Conservation (phyloP, 257 asterid species). For the Forsythia suspensa region DNA sequence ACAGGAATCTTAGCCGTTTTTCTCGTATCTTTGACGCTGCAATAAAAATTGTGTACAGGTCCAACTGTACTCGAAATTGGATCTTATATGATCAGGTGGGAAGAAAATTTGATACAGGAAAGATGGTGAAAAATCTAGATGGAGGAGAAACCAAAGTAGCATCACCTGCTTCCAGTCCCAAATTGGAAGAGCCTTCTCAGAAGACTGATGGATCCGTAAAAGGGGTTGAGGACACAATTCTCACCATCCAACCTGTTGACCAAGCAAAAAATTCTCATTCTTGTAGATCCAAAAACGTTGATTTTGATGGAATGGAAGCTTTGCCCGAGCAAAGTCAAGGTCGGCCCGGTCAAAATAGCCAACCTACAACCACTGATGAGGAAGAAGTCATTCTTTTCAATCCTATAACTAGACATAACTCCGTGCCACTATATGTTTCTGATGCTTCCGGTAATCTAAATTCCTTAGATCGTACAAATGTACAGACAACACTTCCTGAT, state of each 20-base stretch:
- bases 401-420: slow-evolving; percentile 76
- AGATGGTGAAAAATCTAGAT: slow-evolving; percentile 8
- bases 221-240: neutral
- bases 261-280: neutral
- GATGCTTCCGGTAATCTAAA: slow-evolving; percentile 26
- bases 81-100: slow-evolving; percentile 23
- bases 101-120: slow-evolving; percentile 21
- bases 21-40: slow-evolving; percentile 38
- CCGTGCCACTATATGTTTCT: slow-evolving; percentile 54
- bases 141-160: neutral
- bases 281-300: neutral
- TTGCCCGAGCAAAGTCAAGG: neutral
- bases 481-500: slow-evolving; percentile 28
- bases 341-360: slow-evolving; percentile 9
- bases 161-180: slow-evolving; percentile 7
- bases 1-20: slow-evolving; percentile 16
- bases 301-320: neutral
- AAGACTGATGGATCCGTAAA: slow-evolving; percentile 10
- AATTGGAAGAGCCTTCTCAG: slow-evolving; percentile 9
- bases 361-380: slow-evolving; percentile 29
- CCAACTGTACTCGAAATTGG: slow-evolving; percentile 24
- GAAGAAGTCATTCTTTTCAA: slow-evolving; percentile 88
- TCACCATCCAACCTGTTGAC: neutral
- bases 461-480: slow-evolving; percentile 21
- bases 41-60: slow-evolving; percentile 20